These are phyloP conservation scores for Paramecium pentaurelia DNA, from an alignment of 73 alveolate species.

Conservation along the genomic window DNA sequence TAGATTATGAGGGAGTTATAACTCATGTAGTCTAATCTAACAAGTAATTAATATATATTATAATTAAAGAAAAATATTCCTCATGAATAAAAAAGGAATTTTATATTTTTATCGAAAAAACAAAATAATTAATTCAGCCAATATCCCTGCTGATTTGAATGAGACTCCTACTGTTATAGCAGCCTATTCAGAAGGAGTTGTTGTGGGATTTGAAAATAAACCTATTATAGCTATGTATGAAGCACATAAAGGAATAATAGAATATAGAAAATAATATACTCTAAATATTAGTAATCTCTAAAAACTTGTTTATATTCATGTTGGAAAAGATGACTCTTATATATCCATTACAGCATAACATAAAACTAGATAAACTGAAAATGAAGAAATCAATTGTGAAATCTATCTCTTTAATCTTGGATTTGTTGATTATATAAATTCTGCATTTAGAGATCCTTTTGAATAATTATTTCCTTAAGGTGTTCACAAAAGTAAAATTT, in stretches of 20 bases:
- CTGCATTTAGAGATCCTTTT: slow-evolving; percentile 60
- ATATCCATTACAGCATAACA: slow-evolving; percentile 9
- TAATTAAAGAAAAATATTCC: neutral
- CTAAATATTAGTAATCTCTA: neutral
- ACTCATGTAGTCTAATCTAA: neutral
- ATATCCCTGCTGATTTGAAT: neutral
- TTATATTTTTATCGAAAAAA: neutral
- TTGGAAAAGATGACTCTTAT: slow-evolving; percentile 28
- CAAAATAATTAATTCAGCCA: neutral
- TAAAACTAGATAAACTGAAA: neutral
- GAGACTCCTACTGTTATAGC: neutral
- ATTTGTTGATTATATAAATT: slow-evolving; percentile 40
- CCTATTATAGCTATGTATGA: slow-evolving; percentile 8
- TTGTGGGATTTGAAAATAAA: slow-evolving; percentile 7
- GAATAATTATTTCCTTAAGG: slow-evolving; percentile 52
- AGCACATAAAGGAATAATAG: neutral
- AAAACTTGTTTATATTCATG: neutral
- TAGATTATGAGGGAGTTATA: neutral
- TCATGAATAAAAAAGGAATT: neutral
- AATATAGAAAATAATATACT: slow-evolving; percentile 3
- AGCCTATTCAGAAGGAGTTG: slow-evolving; percentile 14
- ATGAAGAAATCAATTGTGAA: slow-evolving; percentile 23
- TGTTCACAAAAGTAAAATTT: slow-evolving; percentile 43
- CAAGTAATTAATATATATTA: neutral
- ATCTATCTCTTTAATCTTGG: slow-evolving; percentile 50